Evolutionary conservation across 352 stramenopile species (phyloP).

Genomic region (Globisporangium radiosum): DNA sequence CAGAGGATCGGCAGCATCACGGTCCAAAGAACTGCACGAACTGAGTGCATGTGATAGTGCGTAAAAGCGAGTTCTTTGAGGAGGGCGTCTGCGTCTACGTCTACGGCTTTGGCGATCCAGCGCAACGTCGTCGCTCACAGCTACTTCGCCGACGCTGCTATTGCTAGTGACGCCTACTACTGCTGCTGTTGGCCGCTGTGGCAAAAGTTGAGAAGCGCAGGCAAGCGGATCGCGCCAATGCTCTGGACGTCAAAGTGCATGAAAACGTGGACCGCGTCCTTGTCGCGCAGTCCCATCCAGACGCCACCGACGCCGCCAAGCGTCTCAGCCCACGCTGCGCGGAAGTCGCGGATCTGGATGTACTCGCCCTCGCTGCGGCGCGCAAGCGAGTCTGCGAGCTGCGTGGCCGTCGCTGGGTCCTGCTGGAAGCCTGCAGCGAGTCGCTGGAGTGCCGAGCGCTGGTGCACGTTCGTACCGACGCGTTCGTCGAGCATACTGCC

Average conservation of each 20-base stretch:
- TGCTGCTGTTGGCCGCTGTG: conserved; percentile 1
- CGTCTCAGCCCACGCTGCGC: conserved; percentile 14
- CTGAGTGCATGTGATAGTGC: too few relatives aligned
- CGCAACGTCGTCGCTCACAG: not conserved
- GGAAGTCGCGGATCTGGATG: conserved; percentile 48
- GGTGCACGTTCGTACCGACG: conserved; percentile 45
- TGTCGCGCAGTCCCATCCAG: conserved; percentile 22
- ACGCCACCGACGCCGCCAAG: not conserved
- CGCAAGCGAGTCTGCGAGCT: conserved; percentile 8
- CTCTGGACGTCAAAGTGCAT: conserved; percentile 72
- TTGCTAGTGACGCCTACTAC: not conserved
- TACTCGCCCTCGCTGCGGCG: conserved; percentile 15
- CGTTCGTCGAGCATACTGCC: conserved; percentile 40
- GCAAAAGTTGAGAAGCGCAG: conserved; percentile 34
- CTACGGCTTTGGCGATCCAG: not conserved
- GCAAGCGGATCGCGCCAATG: conserved; percentile 49
- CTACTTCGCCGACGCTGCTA: not conserved
- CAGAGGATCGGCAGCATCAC: not conserved
- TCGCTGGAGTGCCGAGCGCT: conserved; percentile 50
- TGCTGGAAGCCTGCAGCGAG: conserved; percentile 22
- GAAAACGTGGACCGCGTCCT: conserved; percentile 68
- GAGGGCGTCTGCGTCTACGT: not conserved
- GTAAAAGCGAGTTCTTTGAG: too few relatives aligned
- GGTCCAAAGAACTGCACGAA: too few relatives aligned
- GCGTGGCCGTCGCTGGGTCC: conserved; percentile 6